Conservation (phyloP, 768 basidiomycete species). For the Russula lepida region DNA sequence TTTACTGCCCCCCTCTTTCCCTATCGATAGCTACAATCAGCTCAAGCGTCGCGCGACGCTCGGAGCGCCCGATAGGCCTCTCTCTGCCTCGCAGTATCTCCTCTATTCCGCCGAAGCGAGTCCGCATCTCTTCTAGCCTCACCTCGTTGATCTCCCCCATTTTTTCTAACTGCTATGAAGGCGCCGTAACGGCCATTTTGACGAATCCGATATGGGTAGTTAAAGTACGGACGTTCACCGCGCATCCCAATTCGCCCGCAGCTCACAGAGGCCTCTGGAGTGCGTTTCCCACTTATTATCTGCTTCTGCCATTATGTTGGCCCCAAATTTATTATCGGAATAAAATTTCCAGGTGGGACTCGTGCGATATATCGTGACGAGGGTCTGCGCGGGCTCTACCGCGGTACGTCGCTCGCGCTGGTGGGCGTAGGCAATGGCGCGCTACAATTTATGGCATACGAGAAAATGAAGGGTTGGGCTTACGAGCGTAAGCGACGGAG, state of each 20-base stretch:
- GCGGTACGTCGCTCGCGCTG: slow-evolving; percentile 80
- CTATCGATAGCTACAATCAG: slow-evolving; percentile 90
- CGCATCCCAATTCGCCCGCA: slow-evolving; percentile 50
- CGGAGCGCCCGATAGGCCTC: slow-evolving; percentile 52
- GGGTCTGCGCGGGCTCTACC: slow-evolving; percentile 73
- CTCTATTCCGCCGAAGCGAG: slow-evolving; percentile 93
- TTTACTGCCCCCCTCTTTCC: neutral
- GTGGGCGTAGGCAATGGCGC: slow-evolving; percentile 93
- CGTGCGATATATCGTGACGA: slow-evolving; percentile 61
- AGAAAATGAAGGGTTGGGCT: slow-evolving; percentile 89
- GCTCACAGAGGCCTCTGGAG: slow-evolving; percentile 78
- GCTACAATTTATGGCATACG: slow-evolving; percentile 92
- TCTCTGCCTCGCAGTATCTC: slow-evolving; percentile 75
- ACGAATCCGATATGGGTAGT: slow-evolving; percentile 99
- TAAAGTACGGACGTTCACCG: slow-evolving; percentile 94
- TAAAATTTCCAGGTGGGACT: slow-evolving; percentile 51
- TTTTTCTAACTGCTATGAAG: slow-evolving; percentile 33
- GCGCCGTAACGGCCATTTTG: slow-evolving; percentile 85
- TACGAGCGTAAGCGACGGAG: slow-evolving; percentile 67
- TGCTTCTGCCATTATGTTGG: no score
- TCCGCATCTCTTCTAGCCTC: slow-evolving; percentile 41
- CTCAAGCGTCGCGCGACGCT: slow-evolving; percentile 74
- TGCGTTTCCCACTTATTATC: slow-evolving; percentile 30
- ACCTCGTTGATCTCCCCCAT: neutral
- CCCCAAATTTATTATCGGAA: neutral